Evolutionary conservation across 2,329 filamentous ascomycete species (phyloP), one percentile per base, ranked within the genome.

Genomic region (Diaporthe batatas): DNA sequence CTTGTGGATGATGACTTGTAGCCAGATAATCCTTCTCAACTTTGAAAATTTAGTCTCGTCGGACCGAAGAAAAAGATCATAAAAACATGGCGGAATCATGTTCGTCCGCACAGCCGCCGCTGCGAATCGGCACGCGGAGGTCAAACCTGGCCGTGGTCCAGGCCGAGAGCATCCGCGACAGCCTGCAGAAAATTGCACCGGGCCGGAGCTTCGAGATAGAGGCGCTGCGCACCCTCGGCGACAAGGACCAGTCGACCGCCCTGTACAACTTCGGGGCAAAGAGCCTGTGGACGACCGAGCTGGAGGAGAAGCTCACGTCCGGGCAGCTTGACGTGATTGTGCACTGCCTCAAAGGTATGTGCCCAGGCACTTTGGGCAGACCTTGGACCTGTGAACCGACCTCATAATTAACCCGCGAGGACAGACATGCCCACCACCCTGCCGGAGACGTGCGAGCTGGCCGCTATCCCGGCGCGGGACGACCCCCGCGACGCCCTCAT

Each of bases 351-450:
- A 36, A 51, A 10, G 62, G 44, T 65, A 51, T 11, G 11, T 39
- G 36, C n/a, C n/a, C n/a, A n/a, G n/a, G n/a, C n/a, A n/a, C n/a
- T n/a, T n/a, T n/a, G n/a, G n/a, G n/a, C n/a, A n/a, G n/a, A n/a
- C n/a, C n/a, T n/a, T 39, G 36, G 29, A 29, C 36, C 36, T n/a
- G 59, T n/a, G 10, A 49, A 32, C 59, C 21, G 29, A 18, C 18
- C 42, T 34, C 16, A 4, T 32, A 36, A 51, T 29, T 36, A 18
- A 39, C 36, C 11, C 18, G 12, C 6, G 44, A 23, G 29, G 7
- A 47, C 29, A 65, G 59, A 65, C 21, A 65, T 65, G 59, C 59
- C 59, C 11, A 65, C 59, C 25, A 65, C 11, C 29, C 44, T 65
- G 42, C 59, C 59, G 5, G 42, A 49, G 3, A 34, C 59, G 2